Base-by-base conservation (phyloP, 2,329 filamentous ascomycete genomes). In the Talaromyces pinophilus region DNA sequence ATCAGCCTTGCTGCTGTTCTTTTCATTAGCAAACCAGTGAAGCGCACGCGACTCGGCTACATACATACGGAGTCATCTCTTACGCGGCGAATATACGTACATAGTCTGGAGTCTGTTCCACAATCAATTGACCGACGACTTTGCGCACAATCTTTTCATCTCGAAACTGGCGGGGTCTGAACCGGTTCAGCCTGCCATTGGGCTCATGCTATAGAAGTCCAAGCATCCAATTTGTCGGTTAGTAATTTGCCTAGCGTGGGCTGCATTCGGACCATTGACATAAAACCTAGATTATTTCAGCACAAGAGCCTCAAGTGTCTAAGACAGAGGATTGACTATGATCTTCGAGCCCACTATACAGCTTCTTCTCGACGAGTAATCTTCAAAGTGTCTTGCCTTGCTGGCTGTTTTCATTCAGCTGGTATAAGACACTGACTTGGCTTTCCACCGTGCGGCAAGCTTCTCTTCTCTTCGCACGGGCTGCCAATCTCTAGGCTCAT, bases 251-350 rank as follows among this genome's bases (percentile, higher is more conserved):
- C n/a, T 22, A 57, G 30, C 33, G 33, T 40, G 54, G n/a, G 25
- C n/a, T 38, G n/a, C 10, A 15, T 22, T 57, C 33, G 8, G 54
- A 17, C 35, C 11, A 10, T 22, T 57, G 54, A 57, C 54, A 25
- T 57, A 57, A n/a, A 55, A 15, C 33, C n/a, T 22, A 57, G 54
- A 57, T 15, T 55, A 38, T 25, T 57, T 15, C 52, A 35, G n/a
- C 30, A 57, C 17, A 44, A 30, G 59, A 46, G 59, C 25, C 40
- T 46, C 59, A 48, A 22, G 2, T 22, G 40, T 48, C 30, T 54
- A 19, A 57, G 33, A 22, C 11, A 25, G 11, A 30, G 30, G n/a
- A 33, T 54, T 17, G 48, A 52, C 48, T 52, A 52, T 52, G 48
- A 52, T 8, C 11, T n/a, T 30, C 25, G 50, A 54, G 11, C n/a